Base-by-base conservation (phyloP, 139 green algal genomes). In the Tetradesmus lagerheimii region DNA sequence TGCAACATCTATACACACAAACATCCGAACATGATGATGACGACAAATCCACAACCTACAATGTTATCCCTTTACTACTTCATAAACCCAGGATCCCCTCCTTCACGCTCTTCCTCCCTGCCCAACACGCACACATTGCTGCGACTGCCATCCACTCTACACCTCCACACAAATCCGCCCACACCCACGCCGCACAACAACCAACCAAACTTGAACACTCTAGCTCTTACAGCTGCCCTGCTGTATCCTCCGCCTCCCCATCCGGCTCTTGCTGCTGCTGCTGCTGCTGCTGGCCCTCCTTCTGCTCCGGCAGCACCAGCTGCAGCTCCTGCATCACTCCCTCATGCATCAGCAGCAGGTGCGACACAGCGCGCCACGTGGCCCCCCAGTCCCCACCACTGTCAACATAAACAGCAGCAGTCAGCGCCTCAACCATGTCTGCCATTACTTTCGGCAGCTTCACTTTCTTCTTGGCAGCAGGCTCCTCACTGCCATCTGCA, bases 361-460 rank as follows among this genome's bases (percentile, higher is more conserved):
- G 45, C 53, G 57, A 64, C 16, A 62, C 38, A 5, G 38, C 87
- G 25, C 39, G 15, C 87, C 87, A 91, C 5, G 57, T 74, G 18
- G 53, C 64, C 15, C 34, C 78, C 87, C 78, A 86, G 57, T 87
- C 78, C 25, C 87, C 78, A 12, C 87, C 87, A 45, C 87, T 91
- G 62, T 91, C 87, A 2, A 91, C 57, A 80, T 75, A 91, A 38
- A 91, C 77, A 20, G 87, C 87, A 25, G 57, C 77, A 34, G 38
- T 37, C 53, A 91, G 5, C 0, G 35, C 39, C 87, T 91, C 87
- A 53, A 91, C 75, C 37, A 91, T 14, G 50, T 91, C 87, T 31
- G 87, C 87, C 75, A 86, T 27, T 38, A 91, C 87, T 34, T 91
- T 91, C 1, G 87, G 87, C 15, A 38, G 34, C 74, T 76, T 74